phyloP scores from a whole-genome alignment of 768 basidiomycete species.

The Lactarius psammicola region DNA sequence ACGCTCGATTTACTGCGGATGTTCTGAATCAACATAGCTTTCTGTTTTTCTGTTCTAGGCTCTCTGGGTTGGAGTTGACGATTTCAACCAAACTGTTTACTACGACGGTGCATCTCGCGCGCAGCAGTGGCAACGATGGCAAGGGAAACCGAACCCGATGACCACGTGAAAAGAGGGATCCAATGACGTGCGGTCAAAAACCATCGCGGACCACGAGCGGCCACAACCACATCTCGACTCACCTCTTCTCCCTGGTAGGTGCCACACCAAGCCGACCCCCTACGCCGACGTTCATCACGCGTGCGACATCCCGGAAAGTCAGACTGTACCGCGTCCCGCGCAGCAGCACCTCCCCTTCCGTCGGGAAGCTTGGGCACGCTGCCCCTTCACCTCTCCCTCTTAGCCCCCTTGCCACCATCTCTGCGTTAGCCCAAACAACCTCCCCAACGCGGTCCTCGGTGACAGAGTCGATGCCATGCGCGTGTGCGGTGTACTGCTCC shows the following conservation, averaged over 20 bases:
- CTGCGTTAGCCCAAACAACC: conserved; percentile 55
- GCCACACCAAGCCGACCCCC: neutral
- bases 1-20: too few relatives aligned
- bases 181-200: too few relatives aligned
- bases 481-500: conserved; percentile 62
- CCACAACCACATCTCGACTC: neutral
- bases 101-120: neutral
- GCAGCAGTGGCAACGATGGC: neutral
- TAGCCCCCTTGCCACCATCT: conserved; percentile 43
- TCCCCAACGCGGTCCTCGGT: conserved; percentile 46
- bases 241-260: neutral
- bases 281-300: conserved; percentile 44
- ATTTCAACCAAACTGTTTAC: neutral
- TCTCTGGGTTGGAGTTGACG: neutral
- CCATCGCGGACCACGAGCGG: neutral
- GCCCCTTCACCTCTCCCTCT: conserved; percentile 37
- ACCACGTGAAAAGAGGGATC: neutral
- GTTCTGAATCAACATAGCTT: too few relatives aligned
- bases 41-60: neutral
- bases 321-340: conserved; percentile 72
- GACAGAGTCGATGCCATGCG: conserved; percentile 78
- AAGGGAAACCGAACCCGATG: neutral
- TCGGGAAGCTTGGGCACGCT: neutral
- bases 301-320: conserved; percentile 81
- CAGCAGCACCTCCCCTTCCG: conserved; percentile 49